Evolutionary conservation across 2,329 filamentous ascomycete genomes (phyloP).

Genomic region (Endocalyx cinctus): DNA sequence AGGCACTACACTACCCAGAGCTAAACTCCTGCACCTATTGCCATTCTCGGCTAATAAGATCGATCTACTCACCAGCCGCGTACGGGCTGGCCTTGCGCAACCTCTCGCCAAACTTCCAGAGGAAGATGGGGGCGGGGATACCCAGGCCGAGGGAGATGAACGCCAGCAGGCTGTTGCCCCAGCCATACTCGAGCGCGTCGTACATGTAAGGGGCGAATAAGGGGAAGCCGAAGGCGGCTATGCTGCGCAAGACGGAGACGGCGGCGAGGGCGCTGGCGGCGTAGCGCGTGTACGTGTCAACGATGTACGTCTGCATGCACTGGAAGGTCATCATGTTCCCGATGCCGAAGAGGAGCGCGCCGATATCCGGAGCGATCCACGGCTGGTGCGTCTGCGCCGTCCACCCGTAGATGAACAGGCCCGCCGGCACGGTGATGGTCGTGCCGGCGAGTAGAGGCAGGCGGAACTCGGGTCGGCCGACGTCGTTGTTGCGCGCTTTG

Average conservation of each 20-base stretch:
- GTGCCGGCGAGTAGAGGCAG: constrained; percentile 31
- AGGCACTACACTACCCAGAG: too few species aligned
- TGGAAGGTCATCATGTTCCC: constrained; percentile 24
- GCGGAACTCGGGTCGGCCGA: constrained; percentile 33
- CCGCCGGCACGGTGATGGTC: constrained; percentile 29
- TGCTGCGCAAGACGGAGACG: constrained; percentile 26
- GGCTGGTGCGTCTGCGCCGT: constrained; percentile 30
- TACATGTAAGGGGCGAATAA: constrained; percentile 42
- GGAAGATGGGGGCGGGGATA: constrained; percentile 37
- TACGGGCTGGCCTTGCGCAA: constrained; percentile 20
- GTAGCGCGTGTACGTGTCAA: constrained; percentile 35
- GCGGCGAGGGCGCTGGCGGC: constrained; percentile 17
- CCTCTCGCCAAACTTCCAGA: constrained; percentile 27
- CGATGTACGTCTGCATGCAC: constrained; percentile 23
- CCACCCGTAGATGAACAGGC: constrained; percentile 38
- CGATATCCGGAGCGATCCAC: constrained; percentile 38
- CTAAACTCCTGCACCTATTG: too few species aligned
- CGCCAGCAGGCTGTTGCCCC: constrained; percentile 33
- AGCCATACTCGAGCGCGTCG: constrained; percentile 33
- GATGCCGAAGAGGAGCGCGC: constrained; percentile 27
- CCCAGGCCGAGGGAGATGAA: constrained; percentile 47
- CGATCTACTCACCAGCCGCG: too few species aligned
- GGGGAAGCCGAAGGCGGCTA: constrained; percentile 44
- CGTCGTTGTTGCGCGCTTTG: constrained; percentile 30
- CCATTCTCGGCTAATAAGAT: too few species aligned